Conservation (phyloP, 805 yeast species). For the Schwanniomyces yamadae region DNA sequence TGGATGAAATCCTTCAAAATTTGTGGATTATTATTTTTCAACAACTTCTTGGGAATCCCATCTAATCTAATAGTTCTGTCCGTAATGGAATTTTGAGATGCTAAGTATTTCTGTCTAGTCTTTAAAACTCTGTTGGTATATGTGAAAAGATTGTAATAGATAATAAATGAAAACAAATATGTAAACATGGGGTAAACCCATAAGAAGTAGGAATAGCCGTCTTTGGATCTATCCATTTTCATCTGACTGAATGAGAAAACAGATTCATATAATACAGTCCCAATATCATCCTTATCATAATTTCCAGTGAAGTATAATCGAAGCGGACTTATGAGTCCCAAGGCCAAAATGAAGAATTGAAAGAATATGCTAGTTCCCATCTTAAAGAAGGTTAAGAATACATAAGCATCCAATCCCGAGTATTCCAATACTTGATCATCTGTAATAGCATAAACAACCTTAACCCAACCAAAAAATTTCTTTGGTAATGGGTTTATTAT, state of each 20-base stretch:
- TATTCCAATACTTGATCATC: constrained; percentile 79
- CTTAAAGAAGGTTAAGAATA: constrained; percentile 39
- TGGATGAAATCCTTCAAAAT: constrained; percentile 51
- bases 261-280: background rate
- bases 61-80: constrained; percentile 58
- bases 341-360: constrained; percentile 61
- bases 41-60: constrained; percentile 50
- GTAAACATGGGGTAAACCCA: constrained; percentile 58
- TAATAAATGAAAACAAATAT: constrained; percentile 50
- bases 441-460: constrained; percentile 56
- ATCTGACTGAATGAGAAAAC: constrained; percentile 20
- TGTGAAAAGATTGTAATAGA: constrained; percentile 43
- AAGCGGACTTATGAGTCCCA: constrained; percentile 36
- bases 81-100: constrained; percentile 57
- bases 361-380: constrained; percentile 75
- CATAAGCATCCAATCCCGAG: constrained; percentile 90
- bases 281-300: constrained; percentile 40
- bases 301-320: constrained; percentile 42
- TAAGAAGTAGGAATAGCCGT: constrained; percentile 43
- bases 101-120: constrained; percentile 56
- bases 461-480: constrained; percentile 73
- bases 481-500: constrained; percentile 45
- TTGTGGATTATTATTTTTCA: constrained; percentile 35
- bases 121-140: constrained; percentile 50
- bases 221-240: no score